A percentile compares a stretch with the other conserved stretches of the same genome.
Evolutionary conservation across 495 filamentous ascomycete genomes (phyloP).

Genomic region (Aspergillus heteromorphus): DNA sequence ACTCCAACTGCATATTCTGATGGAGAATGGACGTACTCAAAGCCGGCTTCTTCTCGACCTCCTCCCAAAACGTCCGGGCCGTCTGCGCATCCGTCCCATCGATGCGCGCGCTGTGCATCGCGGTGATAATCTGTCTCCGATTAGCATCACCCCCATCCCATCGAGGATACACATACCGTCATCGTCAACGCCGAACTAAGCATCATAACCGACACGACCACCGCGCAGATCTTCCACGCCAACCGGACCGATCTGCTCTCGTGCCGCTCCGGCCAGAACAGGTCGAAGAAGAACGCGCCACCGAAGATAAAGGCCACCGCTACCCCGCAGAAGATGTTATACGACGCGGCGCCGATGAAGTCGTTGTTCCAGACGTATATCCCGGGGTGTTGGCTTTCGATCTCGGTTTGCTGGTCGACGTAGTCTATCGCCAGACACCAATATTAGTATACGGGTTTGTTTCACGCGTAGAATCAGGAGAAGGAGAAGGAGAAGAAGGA

Average conservation of each 20-base stretch:
- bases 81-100: conserved; percentile 25
- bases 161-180: conserved; percentile 23
- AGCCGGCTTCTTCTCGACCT: conserved; percentile 23
- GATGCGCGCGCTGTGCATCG: conserved; percentile 28
- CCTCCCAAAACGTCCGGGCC: conserved; percentile 17
- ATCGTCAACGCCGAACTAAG: conserved; percentile 35
- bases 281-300: conserved; percentile 49
- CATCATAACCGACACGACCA: conserved; percentile 36
- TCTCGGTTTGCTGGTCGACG: conserved; percentile 39
- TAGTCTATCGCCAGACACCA: conserved; percentile 32
- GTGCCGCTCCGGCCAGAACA: conserved; percentile 47
- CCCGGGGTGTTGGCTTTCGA: conserved; percentile 23
- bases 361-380: conserved; percentile 41
- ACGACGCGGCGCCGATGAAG: conserved; percentile 42
- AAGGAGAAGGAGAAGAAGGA: background rate
- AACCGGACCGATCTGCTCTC: conserved; percentile 38
- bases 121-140: conserved; percentile 30
- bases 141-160: background rate
- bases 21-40: conserved; percentile 16
- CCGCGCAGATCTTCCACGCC: conserved; percentile 43
- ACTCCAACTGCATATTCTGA: background rate
- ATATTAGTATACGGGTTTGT: too few species aligned
- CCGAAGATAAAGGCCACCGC: conserved; percentile 51
- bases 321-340: conserved; percentile 50
- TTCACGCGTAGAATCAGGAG: too few species aligned